Percentiles rank a stretch among this genome's conserved stretches.
Conservation (phyloP, 768 basidiomycete genomes). For the Galerina marginata region DNA sequence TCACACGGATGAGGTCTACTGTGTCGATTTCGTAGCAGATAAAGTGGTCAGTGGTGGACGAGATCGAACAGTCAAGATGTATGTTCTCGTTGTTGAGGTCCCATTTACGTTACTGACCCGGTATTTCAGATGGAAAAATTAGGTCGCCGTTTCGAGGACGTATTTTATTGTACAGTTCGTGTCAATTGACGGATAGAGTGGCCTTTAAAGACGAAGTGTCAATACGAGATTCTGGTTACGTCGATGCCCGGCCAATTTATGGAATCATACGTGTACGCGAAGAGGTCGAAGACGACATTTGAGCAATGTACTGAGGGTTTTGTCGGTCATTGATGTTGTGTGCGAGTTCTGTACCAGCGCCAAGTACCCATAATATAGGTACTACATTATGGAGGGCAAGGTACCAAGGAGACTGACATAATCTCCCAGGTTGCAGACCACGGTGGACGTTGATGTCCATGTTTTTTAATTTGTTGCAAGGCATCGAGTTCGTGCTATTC, state of each 20-base stretch:
- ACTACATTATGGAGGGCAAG: background rate
- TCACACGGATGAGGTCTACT: constrained; percentile 98
- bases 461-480: constrained; percentile 12
- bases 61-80: constrained; percentile 94
- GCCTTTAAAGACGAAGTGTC: too few relatives aligned
- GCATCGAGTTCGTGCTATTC: background rate
- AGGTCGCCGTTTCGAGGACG: constrained; percentile 3
- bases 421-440: background rate
- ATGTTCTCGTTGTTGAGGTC: constrained; percentile 35
- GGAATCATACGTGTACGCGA: too few relatives aligned
- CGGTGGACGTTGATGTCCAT: too few relatives aligned
- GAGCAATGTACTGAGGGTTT: too few relatives aligned
- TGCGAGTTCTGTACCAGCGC: too few relatives aligned
- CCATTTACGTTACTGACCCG: constrained; percentile 5
- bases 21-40: constrained; percentile 98
- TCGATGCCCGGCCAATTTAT: too few relatives aligned
- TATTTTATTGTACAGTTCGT: too few relatives aligned
- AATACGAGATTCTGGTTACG: too few relatives aligned
- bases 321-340: background rate
- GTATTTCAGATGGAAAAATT: constrained; percentile 22
- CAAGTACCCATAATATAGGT: background rate
- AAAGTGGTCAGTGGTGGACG: constrained; percentile 98
- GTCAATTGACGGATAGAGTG: too few relatives aligned
- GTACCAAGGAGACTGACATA: constrained; percentile 15
- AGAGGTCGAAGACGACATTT: too few relatives aligned